Evolutionary conservation across 1,284 basidiomycete genomes (phyloP).

Genomic region (Puccinia polysora): DNA sequence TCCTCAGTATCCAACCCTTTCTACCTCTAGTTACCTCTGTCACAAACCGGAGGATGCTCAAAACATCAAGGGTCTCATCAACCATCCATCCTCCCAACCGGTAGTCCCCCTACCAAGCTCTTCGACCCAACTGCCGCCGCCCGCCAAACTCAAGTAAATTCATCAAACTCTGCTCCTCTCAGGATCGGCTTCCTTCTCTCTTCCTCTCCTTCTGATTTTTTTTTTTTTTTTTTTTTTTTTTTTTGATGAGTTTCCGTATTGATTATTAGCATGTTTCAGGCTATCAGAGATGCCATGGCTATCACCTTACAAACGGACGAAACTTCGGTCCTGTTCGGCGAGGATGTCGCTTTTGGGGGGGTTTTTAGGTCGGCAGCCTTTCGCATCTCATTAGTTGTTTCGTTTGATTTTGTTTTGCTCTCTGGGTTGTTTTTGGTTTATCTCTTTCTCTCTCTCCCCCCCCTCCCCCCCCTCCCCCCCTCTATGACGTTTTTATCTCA

Average conservation of each 20-base stretch:
- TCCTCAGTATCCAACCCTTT: slow-evolving; percentile 22
- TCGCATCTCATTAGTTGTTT: too few species aligned
- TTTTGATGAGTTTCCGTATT: neutral
- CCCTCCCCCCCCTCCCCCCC: slow-evolving; percentile 80
- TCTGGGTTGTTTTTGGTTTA: neutral
- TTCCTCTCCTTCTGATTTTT: neutral
- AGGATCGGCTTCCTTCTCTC: neutral
- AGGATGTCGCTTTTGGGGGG: slow-evolving; percentile 64
- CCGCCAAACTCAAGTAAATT: slow-evolving; percentile 21
- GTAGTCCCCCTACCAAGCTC: neutral
- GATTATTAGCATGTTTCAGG: slow-evolving; percentile 41
- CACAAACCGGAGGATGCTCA: slow-evolving; percentile 25
- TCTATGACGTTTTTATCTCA: too few species aligned
- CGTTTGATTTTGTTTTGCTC: too few species aligned
- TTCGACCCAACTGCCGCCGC: neutral
- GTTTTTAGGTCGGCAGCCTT: slow-evolving; percentile 43
- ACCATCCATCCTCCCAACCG: neutral
- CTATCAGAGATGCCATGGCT: slow-evolving; percentile 42
- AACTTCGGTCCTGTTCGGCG: slow-evolving; percentile 83
- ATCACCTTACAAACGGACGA: slow-evolving; percentile 59
- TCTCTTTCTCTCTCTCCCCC: too few species aligned
- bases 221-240: neutral
- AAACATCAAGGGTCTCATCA: slow-evolving; percentile 5
- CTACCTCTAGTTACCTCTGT: slow-evolving; percentile 32
- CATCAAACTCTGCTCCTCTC: neutral